phyloP scores from a whole-genome alignment of 1,284 basidiomycete genomes.

The Ceratorhiza oryzae-sativae region DNA sequence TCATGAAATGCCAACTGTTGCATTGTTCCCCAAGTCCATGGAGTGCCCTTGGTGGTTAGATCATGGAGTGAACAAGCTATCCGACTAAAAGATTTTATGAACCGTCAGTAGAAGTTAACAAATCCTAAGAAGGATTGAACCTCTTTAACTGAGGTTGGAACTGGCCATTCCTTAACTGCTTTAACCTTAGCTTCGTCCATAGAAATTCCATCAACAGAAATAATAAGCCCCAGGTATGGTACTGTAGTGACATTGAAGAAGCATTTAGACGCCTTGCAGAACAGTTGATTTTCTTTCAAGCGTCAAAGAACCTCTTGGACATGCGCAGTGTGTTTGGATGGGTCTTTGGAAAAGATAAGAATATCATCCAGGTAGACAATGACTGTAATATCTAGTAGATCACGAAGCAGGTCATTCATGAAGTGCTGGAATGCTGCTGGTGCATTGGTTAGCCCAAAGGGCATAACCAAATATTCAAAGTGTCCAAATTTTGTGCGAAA shows the following conservation, averaged over 20 bases:
- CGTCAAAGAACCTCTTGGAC: conserved; percentile 4
- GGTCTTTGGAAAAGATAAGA: not conserved
- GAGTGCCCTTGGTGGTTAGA: conserved; percentile 43
- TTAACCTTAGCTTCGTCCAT: conserved; percentile 49
- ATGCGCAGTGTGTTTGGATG: not conserved
- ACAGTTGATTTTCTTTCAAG: conserved; percentile 5
- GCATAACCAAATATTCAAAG: too few species aligned
- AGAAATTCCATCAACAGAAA: not conserved
- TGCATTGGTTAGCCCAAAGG: too few species aligned
- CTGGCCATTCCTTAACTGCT: conserved; percentile 47
- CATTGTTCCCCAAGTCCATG: not conserved
- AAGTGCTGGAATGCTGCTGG: too few species aligned
- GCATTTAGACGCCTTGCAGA: conserved; percentile 24
- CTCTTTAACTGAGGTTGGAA: conserved; percentile 45
- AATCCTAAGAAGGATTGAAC: conserved; percentile 50
- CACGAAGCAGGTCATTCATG: conserved; percentile 35
- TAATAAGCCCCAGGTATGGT: conserved; percentile 35
- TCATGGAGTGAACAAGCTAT: conserved; percentile 46
- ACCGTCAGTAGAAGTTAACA: conserved; percentile 50
- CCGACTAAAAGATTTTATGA: conserved; percentile 47
- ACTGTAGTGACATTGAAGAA: not conserved
- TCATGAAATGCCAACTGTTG: conserved; percentile 4
- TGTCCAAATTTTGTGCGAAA: too few species aligned
- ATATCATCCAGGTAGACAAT: conserved; percentile 34
- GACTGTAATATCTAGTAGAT: conserved; percentile 17